Evolutionary conservation across 2,329 filamentous ascomycete species (phyloP).

Genomic region (Ophiobolus disseminans): DNA sequence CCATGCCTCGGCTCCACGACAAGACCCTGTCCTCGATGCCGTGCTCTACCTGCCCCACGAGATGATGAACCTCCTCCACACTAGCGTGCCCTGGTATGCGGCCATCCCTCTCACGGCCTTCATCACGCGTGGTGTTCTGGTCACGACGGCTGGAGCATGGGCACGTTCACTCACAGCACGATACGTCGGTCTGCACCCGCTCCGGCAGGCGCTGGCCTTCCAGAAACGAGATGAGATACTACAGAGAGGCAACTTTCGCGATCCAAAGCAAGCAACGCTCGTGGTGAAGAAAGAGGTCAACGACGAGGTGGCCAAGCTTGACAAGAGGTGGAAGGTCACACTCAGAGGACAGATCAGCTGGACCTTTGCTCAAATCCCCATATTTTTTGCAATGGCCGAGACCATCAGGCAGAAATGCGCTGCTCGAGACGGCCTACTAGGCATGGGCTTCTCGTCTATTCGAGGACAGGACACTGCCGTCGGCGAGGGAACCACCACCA

Average conservation of each 20-base stretch:
- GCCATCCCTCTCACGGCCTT: conserved; percentile 64
- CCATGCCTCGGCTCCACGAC: conserved; percentile 55
- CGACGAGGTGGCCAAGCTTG: conserved; percentile 30
- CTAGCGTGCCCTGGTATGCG: conserved; percentile 61
- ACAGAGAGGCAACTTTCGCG: conserved; percentile 27
- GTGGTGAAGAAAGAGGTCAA: conserved; percentile 23
- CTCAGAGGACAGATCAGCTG: conserved; percentile 33
- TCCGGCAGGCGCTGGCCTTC: conserved; percentile 39
- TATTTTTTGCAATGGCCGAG: conserved; percentile 49
- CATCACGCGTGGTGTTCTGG: conserved; percentile 56
- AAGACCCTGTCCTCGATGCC: conserved; percentile 51
- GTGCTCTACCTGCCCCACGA: conserved; percentile 54
- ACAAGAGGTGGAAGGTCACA: conserved; percentile 40
- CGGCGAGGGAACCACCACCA: conserved; percentile 12
- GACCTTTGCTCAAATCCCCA: conserved; percentile 42
- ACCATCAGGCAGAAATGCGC: conserved; percentile 45
- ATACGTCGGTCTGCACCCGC: conserved; percentile 54
- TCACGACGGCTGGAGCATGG: conserved; percentile 56
- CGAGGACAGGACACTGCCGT: conserved; percentile 8
- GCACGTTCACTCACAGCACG: conserved; percentile 49
- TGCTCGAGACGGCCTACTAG: conserved; percentile 38
- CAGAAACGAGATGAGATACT: conserved; percentile 31
- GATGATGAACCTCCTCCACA: conserved; percentile 61
- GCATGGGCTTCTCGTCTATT: conserved; percentile 25
- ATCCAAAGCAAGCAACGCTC: conserved; percentile 20